Evolutionary conservation across 495 filamentous ascomycete genomes (phyloP).

Genomic region (Durotheca rogersii): DNA sequence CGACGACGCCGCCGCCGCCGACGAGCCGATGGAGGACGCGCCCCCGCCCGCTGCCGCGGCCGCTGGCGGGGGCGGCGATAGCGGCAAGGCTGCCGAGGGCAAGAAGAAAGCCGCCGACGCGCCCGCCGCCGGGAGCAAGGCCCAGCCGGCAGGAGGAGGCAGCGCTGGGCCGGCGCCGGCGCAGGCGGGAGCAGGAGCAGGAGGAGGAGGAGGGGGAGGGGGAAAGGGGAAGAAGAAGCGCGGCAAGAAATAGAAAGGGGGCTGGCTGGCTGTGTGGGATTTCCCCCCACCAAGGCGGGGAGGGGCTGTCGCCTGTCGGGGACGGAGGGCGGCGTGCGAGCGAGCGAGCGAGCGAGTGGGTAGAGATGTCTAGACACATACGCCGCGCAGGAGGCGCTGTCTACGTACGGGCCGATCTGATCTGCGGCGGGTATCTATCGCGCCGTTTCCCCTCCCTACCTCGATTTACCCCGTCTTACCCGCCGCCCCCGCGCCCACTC

Average conservation of each 20-base stretch:
- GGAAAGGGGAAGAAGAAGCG: constrained; percentile 59
- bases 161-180: constrained; percentile 12
- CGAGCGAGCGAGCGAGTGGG: too few relatives aligned
- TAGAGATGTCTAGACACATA: too few relatives aligned
- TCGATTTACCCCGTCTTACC: too few relatives aligned
- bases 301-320: too few relatives aligned
- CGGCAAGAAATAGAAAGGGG: constrained; percentile 49
- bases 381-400: too few relatives aligned
- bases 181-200: constrained; percentile 10
- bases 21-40: constrained; percentile 41
- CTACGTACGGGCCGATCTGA: too few relatives aligned
- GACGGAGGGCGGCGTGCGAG: too few relatives aligned
- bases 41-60: constrained; percentile 32
- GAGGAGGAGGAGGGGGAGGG: constrained; percentile 34
- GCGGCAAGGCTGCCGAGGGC: constrained; percentile 37
- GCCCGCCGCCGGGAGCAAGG: constrained; percentile 23
- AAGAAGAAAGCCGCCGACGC: too few relatives aligned
- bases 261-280: not conserved
- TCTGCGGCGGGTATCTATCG: too few relatives aligned
- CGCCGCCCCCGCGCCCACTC: too few relatives aligned
- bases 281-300: too few relatives aligned
- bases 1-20: constrained; percentile 39
- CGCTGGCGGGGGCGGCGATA: constrained; percentile 29
- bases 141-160: constrained; percentile 39
- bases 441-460: too few relatives aligned